phyloP scores from a whole-genome alignment of 2,329 filamentous ascomycete genomes.

The Trichophaea hybrida region DNA sequence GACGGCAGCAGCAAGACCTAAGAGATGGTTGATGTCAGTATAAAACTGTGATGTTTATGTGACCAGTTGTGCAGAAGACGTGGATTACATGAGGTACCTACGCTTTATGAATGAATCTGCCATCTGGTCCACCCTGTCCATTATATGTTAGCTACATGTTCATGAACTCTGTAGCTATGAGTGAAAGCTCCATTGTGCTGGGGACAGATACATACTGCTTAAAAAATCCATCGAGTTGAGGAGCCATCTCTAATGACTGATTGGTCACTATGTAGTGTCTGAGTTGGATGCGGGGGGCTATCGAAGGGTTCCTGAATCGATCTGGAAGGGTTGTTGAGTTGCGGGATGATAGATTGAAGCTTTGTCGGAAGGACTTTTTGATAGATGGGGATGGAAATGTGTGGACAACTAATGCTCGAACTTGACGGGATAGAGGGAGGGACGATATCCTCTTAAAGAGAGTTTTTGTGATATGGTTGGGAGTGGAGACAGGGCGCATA shows the following conservation, averaged over 20 bases:
- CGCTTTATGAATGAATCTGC: slow-evolving; percentile 29
- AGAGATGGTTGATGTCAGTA: slow-evolving; percentile 36
- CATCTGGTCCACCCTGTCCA: slow-evolving; percentile 28
- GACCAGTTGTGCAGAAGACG: neutral
- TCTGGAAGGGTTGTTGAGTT: too few species aligned
- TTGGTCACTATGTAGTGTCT: slow-evolving; percentile 39
- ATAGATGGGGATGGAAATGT: too few species aligned
- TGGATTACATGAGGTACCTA: slow-evolving; percentile 2
- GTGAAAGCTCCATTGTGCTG: neutral
- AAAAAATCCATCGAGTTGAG: slow-evolving; percentile 83
- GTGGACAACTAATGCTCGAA: too few species aligned
- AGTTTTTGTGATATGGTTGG: too few species aligned
- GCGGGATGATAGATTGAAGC: too few species aligned
- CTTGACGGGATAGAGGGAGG: too few species aligned
- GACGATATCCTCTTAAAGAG: too few species aligned
- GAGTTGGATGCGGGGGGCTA: slow-evolving; percentile 25
- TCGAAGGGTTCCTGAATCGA: neutral
- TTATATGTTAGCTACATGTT: neutral
- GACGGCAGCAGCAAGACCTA: slow-evolving; percentile 78
- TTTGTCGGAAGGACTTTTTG: too few species aligned
- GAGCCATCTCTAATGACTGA: slow-evolving; percentile 55
- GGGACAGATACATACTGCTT: slow-evolving; percentile 43
- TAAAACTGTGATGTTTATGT: slow-evolving; percentile 2
- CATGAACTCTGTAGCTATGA: slow-evolving; percentile 3
- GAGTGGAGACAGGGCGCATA: too few species aligned